Base-by-base conservation (phyloP, 2,329 filamentous ascomycete species). In the Diaporthe citrichinensis region DNA sequence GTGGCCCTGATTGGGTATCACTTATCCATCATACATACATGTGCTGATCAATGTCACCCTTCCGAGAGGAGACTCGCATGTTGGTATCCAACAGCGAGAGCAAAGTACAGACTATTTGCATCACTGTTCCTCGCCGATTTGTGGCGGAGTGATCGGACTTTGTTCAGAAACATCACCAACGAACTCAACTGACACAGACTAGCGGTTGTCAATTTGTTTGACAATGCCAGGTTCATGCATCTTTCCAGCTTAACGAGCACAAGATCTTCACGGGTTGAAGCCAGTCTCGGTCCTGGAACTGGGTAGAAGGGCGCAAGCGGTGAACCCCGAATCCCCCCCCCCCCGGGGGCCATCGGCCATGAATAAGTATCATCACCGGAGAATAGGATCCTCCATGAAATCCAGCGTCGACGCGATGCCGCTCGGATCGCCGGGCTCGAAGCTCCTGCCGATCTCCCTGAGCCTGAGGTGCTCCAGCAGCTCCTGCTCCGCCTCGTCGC, bases 401-500 rank as follows among this genome's bases (percentile, higher is more conserved):
- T 80, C 65, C 72, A 80, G 69, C 78, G 80, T 75, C 20, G 75
- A 76, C 1, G 75, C 75, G 4, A 58, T 76, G 4, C 75, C 75
- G 36, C 67, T 72, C 0, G 75, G 73, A 23, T 76, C 73, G 12
- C 75, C 75, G 0, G 20, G 44, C 14, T 67, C 28, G 7, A 53
- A 39, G 14, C 65, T 69, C 34, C 55, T 69, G 31, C n/a, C 73
- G 1, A 78, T 77, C 7, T 81, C 80, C 65, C 81, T 82, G 17
- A 79, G 79, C 44, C 81, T 79, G 39, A 82, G 78, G 7, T 81
- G 79, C 25, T 81, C 79, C 28, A 83, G 78, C 25, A 84, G 79
- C 51, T 84, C 80, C 59, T 80, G 80, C 9, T 83, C 80, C 17
- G 84, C 81, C 67, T 85, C 83, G 36, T 83, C 81, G 10, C 80